phyloP scores from a whole-genome alignment of 129 eudicot species.

The Helichrysum umbraculigerum region DNA sequence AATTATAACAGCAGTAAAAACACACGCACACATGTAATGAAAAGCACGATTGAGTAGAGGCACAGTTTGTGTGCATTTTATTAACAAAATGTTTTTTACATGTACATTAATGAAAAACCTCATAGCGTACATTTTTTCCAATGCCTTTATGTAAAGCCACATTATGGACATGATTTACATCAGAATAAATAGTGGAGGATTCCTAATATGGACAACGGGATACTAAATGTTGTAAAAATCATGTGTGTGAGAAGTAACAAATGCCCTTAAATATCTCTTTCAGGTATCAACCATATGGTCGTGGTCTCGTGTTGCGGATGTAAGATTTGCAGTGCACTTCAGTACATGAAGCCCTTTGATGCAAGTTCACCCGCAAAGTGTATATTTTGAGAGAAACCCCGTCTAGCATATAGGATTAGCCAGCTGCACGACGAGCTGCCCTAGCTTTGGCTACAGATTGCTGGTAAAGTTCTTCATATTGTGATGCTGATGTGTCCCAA shows the following conservation, averaged over 20 bases:
- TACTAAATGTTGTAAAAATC: slow-evolving; percentile 14
- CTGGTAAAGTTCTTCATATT: slow-evolving; percentile 77
- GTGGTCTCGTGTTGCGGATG: slow-evolving; percentile 11
- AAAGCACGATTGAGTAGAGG: neutral
- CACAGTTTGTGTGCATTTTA: slow-evolving; percentile 2
- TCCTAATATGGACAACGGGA: slow-evolving; percentile 20
- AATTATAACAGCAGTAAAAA: neutral
- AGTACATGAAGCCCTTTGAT: slow-evolving; percentile 22
- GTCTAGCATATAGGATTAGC: slow-evolving; percentile 24
- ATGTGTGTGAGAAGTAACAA: slow-evolving; percentile 1
- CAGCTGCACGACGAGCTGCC: slow-evolving; percentile 48
- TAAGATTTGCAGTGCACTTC: slow-evolving; percentile 20
- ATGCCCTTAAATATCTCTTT: slow-evolving; percentile 17
- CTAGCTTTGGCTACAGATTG: slow-evolving; percentile 79
- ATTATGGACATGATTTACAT: slow-evolving; percentile 28
- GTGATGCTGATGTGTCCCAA: slow-evolving; percentile 88
- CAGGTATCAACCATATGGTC: slow-evolving; percentile 21
- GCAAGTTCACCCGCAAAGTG: slow-evolving; percentile 24
- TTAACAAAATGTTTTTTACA: slow-evolving; percentile 21
- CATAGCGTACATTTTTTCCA: slow-evolving; percentile 24
- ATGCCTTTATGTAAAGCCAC: slow-evolving; percentile 22
- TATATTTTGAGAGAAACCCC: slow-evolving; percentile 16
- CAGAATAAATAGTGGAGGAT: neutral
- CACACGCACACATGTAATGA: neutral
- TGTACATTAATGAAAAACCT: slow-evolving; percentile 25